Conservation (phyloP, 257 asterid species). For the Penstemon eatonii region DNA sequence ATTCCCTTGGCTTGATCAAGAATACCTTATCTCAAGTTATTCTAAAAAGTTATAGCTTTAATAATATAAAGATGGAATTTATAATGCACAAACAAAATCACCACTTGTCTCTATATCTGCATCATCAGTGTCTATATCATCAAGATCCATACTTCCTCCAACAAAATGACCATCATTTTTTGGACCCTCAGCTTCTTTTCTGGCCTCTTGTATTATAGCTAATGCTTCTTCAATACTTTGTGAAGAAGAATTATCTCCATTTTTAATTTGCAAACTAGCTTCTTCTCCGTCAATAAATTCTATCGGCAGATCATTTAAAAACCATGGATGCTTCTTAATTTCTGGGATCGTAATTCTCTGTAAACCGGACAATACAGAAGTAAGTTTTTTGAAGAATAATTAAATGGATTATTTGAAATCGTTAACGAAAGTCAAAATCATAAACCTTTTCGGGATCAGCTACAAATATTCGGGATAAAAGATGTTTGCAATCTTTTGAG, state of each 20-base stretch:
- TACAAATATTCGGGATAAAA: slow-evolving; percentile 73
- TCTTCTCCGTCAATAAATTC: slow-evolving; percentile 62
- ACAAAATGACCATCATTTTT: slow-evolving; percentile 35
- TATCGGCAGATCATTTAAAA: slow-evolving; percentile 49
- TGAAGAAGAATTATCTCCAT: slow-evolving; percentile 28
- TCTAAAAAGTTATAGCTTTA: not conserved
- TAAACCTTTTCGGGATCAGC: slow-evolving; percentile 78
- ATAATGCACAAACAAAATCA: slow-evolving; percentile 74
- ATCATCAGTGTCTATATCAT: slow-evolving; percentile 61
- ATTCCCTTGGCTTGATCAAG: not conserved
- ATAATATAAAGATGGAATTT: not conserved
- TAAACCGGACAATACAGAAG: not conserved
- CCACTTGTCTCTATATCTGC: slow-evolving; percentile 62
- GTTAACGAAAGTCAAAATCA: not conserved
- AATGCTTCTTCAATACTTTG: slow-evolving; percentile 70
- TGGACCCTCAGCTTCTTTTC: slow-evolving; percentile 33
- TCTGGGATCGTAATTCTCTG: slow-evolving; percentile 85
- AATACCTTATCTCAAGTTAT: not conserved
- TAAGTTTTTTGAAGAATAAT: not conserved
- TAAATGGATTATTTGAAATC: not conserved
- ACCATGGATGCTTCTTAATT: slow-evolving; percentile 81
- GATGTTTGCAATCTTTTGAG: slow-evolving; percentile 75
- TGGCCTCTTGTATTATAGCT: slow-evolving; percentile 68
- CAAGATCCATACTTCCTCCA: slow-evolving; percentile 68
- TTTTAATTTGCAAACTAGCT: slow-evolving; percentile 34